A percentile compares a stretch with the other conserved stretches of the same genome.
phyloP scores from a whole-genome alignment of 352 stramenopile genomes.

The Globisporangium cederbergense region DNA sequence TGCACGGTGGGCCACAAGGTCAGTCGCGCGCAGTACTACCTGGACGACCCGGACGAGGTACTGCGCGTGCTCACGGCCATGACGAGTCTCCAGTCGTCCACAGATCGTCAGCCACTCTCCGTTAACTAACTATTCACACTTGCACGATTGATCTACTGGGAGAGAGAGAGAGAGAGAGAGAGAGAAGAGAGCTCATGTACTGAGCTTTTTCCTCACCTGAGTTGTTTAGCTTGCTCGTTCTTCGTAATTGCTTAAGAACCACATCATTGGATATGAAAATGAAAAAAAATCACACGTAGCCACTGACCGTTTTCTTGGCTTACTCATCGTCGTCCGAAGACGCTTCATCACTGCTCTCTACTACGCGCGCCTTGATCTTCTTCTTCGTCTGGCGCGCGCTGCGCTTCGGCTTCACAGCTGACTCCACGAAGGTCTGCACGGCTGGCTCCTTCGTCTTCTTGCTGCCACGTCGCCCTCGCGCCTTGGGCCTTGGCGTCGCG shows the following conservation, averaged over 20 bases:
- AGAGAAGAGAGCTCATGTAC: background rate
- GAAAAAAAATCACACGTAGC: conserved; percentile 3
- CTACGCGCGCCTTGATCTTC: conserved; percentile 12
- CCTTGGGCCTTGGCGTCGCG: conserved; percentile 32
- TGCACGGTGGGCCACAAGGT: conserved; percentile 87
- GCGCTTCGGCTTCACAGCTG: conserved; percentile 22
- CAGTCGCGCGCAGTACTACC: conserved; percentile 78
- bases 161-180: background rate
- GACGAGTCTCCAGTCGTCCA: conserved; percentile 37
- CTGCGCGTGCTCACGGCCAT: conserved; percentile 72
- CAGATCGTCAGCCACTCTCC: conserved; percentile 30
- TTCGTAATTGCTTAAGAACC: background rate
- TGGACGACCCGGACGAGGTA: conserved; percentile 79
- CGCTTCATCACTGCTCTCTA: conserved; percentile 13
- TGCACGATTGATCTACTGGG: background rate
- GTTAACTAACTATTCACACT: conserved; percentile 2
- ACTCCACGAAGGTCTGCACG: conserved; percentile 23
- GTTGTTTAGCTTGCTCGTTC: background rate
- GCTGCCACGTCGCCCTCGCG: conserved; percentile 24
- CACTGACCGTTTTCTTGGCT: background rate
- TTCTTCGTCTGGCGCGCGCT: conserved; percentile 9
- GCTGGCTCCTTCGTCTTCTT: conserved; percentile 35
- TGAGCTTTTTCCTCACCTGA: background rate
- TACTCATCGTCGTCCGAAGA: conserved; percentile 12
- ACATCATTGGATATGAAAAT: conserved; percentile 3